phyloP scores from a whole-genome alignment of 163 green algal species.

The Chlorella variabilis region DNA sequence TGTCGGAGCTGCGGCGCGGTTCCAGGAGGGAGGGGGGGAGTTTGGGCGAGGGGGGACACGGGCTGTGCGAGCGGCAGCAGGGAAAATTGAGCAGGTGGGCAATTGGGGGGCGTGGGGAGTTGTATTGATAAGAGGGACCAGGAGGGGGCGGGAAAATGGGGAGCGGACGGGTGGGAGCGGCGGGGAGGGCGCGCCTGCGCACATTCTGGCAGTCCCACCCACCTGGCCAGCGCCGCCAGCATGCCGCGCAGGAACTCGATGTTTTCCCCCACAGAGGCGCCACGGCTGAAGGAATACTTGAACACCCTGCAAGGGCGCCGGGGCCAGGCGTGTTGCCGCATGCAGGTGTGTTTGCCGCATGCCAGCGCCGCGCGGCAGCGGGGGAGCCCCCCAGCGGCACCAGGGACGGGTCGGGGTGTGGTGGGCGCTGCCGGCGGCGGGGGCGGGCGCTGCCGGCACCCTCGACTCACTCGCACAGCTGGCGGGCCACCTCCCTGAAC shows the following conservation, averaged over 20 bases:
- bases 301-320: conserved; percentile 53
- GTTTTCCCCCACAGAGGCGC: conserved; percentile 83
- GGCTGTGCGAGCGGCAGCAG: no score
- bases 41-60: no score
- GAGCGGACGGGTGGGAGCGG: no score
- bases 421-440: no score
- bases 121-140: no score
- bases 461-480: conserved; percentile 77
- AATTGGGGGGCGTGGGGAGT: neutral
- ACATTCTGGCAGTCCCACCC: no score
- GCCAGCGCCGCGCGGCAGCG: neutral
- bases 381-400: no score
- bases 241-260: conserved; percentile 84
- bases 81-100: neutral
- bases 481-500: conserved; percentile 82
- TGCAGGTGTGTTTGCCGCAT: neutral
- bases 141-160: no score
- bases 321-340: neutral
- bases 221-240: conserved; percentile 73
- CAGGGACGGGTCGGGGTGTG: no score
- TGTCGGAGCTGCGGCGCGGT: conserved; percentile 42
- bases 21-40: neutral
- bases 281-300: conserved; percentile 55
- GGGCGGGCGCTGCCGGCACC: no score
- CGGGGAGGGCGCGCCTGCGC: no score